A percentile compares a stretch with the other conserved stretches of the same genome.
These are phyloP conservation scores for Komagataella populi DNA, from an alignment of 805 yeast genomes.

Conservation along the genomic window DNA sequence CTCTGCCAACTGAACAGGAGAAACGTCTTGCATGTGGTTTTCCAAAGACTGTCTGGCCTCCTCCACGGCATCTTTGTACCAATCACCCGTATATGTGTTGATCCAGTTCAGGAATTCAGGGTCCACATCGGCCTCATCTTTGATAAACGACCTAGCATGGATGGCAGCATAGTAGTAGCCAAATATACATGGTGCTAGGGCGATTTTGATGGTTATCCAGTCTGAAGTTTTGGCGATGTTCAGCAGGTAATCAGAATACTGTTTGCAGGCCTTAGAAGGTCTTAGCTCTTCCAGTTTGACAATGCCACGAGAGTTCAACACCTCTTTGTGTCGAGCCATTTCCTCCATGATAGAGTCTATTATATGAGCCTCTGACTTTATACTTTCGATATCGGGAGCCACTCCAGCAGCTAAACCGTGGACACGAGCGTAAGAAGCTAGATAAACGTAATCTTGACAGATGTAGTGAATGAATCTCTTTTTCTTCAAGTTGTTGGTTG, in stretches of 20 bases:
- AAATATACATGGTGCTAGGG: slow-evolving; percentile 62
- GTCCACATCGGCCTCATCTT: slow-evolving; percentile 15
- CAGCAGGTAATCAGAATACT: slow-evolving; percentile 47
- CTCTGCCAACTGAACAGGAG: slow-evolving; percentile 30
- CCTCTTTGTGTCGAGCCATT: slow-evolving; percentile 37
- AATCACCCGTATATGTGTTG: slow-evolving; percentile 42
- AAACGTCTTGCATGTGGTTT: slow-evolving; percentile 22
- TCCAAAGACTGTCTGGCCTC: slow-evolving; percentile 38
- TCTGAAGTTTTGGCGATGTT: slow-evolving; percentile 41
- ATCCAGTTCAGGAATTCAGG: slow-evolving; percentile 39
- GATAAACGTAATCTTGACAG: slow-evolving; percentile 56
- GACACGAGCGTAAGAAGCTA: slow-evolving; percentile 53
- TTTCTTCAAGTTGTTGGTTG: slow-evolving; percentile 33
- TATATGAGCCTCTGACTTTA: slow-evolving; percentile 34
- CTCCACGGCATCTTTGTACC: slow-evolving; percentile 39
- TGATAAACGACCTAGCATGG: slow-evolving; percentile 13
- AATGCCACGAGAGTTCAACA: slow-evolving; percentile 29
- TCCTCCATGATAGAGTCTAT: slow-evolving; percentile 41
- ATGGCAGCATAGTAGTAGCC: slow-evolving; percentile 54
- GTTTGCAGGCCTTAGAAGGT: slow-evolving; percentile 43
- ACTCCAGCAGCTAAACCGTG: slow-evolving; percentile 51
- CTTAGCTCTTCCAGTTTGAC: slow-evolving; percentile 28
- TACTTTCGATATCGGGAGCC: slow-evolving; percentile 40
- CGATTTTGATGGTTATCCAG: slow-evolving; percentile 52
- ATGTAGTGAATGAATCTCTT: slow-evolving; percentile 30